A percentile compares a stretch with the other conserved stretches of the same genome.
Evolutionary conservation across 768 basidiomycete genomes (phyloP).

Genomic region (Lactarius pseudohatsudake): DNA sequence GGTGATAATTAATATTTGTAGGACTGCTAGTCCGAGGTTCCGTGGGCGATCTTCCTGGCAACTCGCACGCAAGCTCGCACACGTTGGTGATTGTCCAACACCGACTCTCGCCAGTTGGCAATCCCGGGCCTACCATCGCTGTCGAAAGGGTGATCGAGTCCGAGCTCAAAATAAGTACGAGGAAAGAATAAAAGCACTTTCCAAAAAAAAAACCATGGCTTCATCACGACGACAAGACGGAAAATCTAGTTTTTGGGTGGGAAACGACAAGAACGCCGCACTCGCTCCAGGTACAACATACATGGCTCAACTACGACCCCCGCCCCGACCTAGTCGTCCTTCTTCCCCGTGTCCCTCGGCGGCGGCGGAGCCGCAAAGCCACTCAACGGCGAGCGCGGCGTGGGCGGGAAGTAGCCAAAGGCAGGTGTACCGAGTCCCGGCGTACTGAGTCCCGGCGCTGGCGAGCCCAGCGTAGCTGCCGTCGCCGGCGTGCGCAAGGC

Average conservation of each 20-base stretch:
- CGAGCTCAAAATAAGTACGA: no score
- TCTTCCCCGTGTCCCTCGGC: conserved; percentile 6
- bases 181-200: no score
- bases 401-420: conserved; percentile 39
- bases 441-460: conserved; percentile 23
- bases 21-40: no score
- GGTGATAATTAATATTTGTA: no score
- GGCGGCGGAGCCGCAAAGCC: conserved; percentile 11
- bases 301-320: not conserved
- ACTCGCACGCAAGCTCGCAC: no score
- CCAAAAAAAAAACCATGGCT: no score
- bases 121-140: not conserved
- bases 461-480: conserved; percentile 34
- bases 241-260: not conserved
- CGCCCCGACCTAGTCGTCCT: conserved; percentile 8
- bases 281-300: not conserved
- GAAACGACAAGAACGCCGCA: not conserved
- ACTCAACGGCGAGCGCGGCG: conserved; percentile 35
- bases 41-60: no score
- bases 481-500: conserved; percentile 29
- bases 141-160: not conserved
- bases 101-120: no score
- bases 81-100: no score
- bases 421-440: conserved; percentile 5
- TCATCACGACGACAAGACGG: not conserved